Evolutionary conservation across 2,329 filamentous ascomycete species (phyloP).

Genomic region (Balansia obtecta): DNA sequence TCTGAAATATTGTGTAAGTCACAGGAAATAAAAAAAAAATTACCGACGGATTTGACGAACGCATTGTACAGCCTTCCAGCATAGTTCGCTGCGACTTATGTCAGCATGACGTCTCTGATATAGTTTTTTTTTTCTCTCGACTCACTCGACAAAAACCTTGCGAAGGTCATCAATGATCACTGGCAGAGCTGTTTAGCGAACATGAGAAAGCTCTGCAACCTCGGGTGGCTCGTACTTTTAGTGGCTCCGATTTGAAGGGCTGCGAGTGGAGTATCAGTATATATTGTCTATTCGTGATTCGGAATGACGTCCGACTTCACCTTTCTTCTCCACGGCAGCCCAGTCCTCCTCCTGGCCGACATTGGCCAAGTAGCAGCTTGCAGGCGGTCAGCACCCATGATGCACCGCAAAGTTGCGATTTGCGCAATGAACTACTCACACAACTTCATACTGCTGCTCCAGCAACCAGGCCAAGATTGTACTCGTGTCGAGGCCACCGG

Average conservation of each 20-base stretch:
- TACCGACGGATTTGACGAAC: too few relatives aligned
- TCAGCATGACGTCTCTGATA: too few relatives aligned
- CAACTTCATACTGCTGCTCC: conserved; percentile 15
- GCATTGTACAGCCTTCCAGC: conserved; percentile 58
- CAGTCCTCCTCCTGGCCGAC: conserved; percentile 58
- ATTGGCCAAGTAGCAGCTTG: conserved; percentile 2
- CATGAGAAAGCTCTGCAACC: too few relatives aligned
- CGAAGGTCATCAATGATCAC: conserved; percentile 49
- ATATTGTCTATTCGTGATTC: too few relatives aligned
- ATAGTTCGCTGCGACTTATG: conserved; percentile 34
- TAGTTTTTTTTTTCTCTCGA: too few relatives aligned
- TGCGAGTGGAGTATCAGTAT: too few relatives aligned
- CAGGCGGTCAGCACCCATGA: too few relatives aligned
- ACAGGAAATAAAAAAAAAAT: too few relatives aligned
- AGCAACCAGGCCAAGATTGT: conserved; percentile 29
- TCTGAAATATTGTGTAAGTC: conserved; percentile 11
- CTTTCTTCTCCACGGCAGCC: conserved; percentile 54
- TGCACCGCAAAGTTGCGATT: too few relatives aligned
- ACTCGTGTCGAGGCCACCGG: conserved; percentile 26
- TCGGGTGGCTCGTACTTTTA: background rate
- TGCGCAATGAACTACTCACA: background rate
- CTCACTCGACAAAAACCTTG: conserved; percentile 53
- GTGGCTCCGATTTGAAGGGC: background rate
- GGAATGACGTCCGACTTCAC: too few relatives aligned
- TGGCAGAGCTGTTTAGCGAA: too few relatives aligned